Base-by-base conservation (phyloP, 768 basidiomycete species). In the Gyrodon lividus region DNA sequence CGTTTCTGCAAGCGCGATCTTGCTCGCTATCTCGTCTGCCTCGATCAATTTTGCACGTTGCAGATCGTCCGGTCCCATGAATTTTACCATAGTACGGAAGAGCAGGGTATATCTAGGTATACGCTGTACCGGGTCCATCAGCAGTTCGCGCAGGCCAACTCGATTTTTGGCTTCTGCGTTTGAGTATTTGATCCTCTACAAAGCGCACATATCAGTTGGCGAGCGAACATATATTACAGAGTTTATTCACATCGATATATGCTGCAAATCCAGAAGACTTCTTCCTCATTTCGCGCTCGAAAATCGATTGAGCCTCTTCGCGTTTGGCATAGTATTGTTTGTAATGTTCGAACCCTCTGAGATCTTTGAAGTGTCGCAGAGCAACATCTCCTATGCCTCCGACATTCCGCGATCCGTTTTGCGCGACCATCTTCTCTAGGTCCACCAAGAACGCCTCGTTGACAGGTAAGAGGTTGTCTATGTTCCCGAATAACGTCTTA, bases 41-140 rank as follows among this genome's bases (percentile, higher is more conserved):
- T 96, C 91, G 5, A 82, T 69, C 19, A 98, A 74, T 65, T 87
- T 90, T 8, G 77, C 75, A 24, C 91, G 80, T 58, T 94, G 92
- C 2, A 82, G 78, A 61, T 97, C 92, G 43, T 77, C 76, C 0
- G 80, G 80, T 13, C 81, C 78, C 88, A 98, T 90, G 62, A 89
- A 80, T 70, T 94, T 92, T 63, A 95, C 74, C 87, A 98, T 98
- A 5, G 80, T 89, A 52, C 91, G 87, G 70, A 96, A 92, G 58
- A 98, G 78, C 22, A 98, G 76, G 1, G 92, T 95, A 70, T 98
- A 98, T 57, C 96, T 79, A 4, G 95, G 94, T 62, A 98, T 92
- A 30, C 95, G 84, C 63, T 98, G 95, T 5, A 97, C 92, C 14
- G 95, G 95, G 59, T 98, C 95, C 86, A 96, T 96, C 19, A 98